A percentile compares a stretch with the other conserved stretches of the same genome.
phyloP scores from a whole-genome alignment of 345 rosid species.

The Eucalyptus polyanthemos region DNA sequence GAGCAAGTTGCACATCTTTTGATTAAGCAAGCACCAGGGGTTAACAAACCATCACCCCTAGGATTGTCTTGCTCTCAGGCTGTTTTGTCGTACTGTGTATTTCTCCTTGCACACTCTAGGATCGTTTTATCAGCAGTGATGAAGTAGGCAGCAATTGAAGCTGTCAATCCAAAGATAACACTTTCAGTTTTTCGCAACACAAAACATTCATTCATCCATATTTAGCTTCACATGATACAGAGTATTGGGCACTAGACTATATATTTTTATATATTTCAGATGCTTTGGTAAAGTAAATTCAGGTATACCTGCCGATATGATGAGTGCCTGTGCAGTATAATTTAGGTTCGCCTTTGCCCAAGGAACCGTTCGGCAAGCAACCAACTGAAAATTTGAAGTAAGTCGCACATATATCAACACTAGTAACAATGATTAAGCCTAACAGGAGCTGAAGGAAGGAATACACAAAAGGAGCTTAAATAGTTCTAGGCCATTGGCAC shows the following conservation, averaged over 20 bases:
- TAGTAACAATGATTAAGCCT: not conserved
- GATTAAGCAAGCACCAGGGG: not conserved
- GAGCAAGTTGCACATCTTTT: not conserved
- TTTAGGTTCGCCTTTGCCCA: constrained; percentile 79
- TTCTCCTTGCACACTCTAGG: constrained; percentile 44
- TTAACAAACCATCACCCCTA: not conserved
- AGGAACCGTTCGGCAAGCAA: constrained; percentile 36
- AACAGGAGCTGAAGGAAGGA: not conserved
- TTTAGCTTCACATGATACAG: not conserved
- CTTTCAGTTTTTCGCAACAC: not conserved
- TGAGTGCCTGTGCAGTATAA: constrained; percentile 61
- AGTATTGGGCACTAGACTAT: not conserved
- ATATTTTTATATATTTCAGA: not conserved
- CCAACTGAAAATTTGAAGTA: constrained; percentile 17
- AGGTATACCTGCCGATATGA: constrained; percentile 34
- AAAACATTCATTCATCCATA: not conserved
- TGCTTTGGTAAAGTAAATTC: not conserved
- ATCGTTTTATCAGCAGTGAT: constrained; percentile 53
- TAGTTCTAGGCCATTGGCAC: not conserved
- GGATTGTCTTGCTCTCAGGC: not conserved
- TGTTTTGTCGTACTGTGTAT: constrained; percentile 12
- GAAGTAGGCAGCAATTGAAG: constrained; percentile 45
- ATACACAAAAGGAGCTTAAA: not conserved
- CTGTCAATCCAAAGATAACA: constrained; percentile 11
- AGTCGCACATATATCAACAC: not conserved